Evolutionary conservation across 2,329 filamentous ascomycete genomes (phyloP).

Genomic region (Apiospora sp.): DNA sequence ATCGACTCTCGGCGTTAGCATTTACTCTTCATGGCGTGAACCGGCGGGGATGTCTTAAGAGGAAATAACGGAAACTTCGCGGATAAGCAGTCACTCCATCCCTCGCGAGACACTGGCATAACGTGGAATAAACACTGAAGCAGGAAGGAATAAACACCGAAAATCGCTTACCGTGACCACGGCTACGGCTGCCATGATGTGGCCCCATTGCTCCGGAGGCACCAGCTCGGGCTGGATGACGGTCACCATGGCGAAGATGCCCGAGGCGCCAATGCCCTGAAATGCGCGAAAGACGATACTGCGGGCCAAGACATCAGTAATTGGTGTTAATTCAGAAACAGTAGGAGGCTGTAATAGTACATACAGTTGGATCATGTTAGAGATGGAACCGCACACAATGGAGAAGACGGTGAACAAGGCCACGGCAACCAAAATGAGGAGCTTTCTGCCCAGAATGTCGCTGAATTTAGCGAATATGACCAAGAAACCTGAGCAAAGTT

Average conservation of each 20-base stretch:
- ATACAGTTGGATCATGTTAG: constrained; percentile 43
- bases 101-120: too few relatives aligned
- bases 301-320: neutral
- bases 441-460: constrained; percentile 53
- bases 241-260: constrained; percentile 53
- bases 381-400: constrained; percentile 48
- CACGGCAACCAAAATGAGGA: constrained; percentile 46
- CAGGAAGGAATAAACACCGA: too few relatives aligned
- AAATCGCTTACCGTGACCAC: constrained; percentile 42
- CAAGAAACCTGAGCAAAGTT: constrained; percentile 40
- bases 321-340: too few relatives aligned
- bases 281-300: constrained; percentile 48
- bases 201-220: constrained; percentile 43
- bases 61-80: too few relatives aligned
- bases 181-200: constrained; percentile 45
- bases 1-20: too few relatives aligned
- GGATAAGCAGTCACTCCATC: too few relatives aligned
- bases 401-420: constrained; percentile 51
- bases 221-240: constrained; percentile 47
- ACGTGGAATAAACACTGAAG: too few relatives aligned
- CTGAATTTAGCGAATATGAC: constrained; percentile 53
- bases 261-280: constrained; percentile 56
- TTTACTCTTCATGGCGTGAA: too few relatives aligned
- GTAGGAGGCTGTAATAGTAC: neutral
- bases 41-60: too few relatives aligned